Conservation (phyloP, 805 yeast genomes). For the Ogataea corticis region DNA sequence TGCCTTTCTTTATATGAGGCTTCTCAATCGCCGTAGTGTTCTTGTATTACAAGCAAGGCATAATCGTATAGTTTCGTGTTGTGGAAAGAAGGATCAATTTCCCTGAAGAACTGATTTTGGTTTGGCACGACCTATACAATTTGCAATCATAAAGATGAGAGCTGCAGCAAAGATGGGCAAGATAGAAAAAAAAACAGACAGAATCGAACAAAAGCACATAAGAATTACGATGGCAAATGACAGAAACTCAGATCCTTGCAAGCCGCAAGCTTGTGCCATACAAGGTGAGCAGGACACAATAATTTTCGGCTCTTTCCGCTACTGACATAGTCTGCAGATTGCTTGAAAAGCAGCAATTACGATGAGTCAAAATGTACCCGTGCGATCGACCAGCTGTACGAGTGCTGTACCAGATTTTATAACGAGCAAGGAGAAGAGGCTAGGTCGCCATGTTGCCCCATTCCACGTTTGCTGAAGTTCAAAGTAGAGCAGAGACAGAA, state of each 20-base stretch:
- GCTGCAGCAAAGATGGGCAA: neutral
- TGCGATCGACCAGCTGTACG: slow-evolving; percentile 67
- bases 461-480: slow-evolving; percentile 56
- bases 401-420: slow-evolving; percentile 73
- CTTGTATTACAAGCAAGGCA: slow-evolving; percentile 4
- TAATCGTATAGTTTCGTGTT: neutral
- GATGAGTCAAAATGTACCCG: slow-evolving; percentile 74
- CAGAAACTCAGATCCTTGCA: slow-evolving; percentile 52
- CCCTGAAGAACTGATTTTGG: neutral
- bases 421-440: slow-evolving; percentile 56
- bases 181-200: neutral
- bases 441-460: slow-evolving; percentile 77
- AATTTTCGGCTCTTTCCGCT: neutral
- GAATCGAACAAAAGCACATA: neutral
- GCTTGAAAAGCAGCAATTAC: slow-evolving; percentile 61
- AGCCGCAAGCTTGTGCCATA: slow-evolving; percentile 78
- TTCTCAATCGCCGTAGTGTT: too few species aligned
- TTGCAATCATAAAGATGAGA: neutral
- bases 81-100: slow-evolving; percentile 2
- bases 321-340: slow-evolving; percentile 42
- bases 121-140: slow-evolving; percentile 1
- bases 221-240: neutral
- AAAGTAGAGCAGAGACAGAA: slow-evolving; percentile 65
- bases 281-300: slow-evolving; percentile 51
- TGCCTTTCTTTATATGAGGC: too few species aligned